A percentile compares a stretch with the other conserved stretches of the same genome.
phyloP scores from a whole-genome alignment of 305 asterid species.

The Nicotiana rustica region DNA sequence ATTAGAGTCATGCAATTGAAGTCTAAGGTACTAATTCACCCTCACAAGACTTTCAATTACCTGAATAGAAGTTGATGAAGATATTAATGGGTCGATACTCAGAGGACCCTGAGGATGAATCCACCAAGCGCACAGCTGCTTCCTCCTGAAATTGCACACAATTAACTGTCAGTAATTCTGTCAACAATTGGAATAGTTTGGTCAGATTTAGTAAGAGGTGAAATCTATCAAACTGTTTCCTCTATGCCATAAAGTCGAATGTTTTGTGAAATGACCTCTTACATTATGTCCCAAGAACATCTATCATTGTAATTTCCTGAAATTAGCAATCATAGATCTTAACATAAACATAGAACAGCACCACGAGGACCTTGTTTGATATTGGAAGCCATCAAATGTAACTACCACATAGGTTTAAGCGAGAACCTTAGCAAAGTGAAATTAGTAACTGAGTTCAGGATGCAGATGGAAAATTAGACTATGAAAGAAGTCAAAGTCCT shows the following conservation, averaged over 20 bases:
- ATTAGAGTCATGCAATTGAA: neutral
- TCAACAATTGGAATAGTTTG: conserved; percentile 30
- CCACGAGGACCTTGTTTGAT: neutral
- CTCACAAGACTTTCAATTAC: conserved; percentile 43
- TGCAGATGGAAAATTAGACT: neutral
- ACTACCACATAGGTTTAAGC: neutral
- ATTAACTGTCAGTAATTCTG: conserved; percentile 28
- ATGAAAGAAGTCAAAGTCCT: conserved; percentile 17
- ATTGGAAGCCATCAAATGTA: conserved; percentile 12
- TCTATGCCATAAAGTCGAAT: neutral
- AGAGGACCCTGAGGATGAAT: conserved; percentile 68
- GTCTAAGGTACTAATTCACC: neutral
- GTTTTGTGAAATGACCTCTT: conserved; percentile 12
- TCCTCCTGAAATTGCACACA: conserved; percentile 66
- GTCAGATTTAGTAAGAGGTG: conserved; percentile 19
- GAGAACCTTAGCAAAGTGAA: neutral
- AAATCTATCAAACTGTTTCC: conserved; percentile 19
- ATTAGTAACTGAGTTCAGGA: neutral
- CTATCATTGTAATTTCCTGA: neutral
- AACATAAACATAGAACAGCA: neutral
- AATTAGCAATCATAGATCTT: neutral
- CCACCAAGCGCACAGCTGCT: conserved; percentile 90
- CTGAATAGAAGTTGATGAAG: conserved; percentile 91
- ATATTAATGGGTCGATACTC: conserved; percentile 88
- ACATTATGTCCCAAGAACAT: conserved; percentile 24